Base-by-base conservation (phyloP, 2,329 filamentous ascomycete species). In the Blumeriella jaapii region DNA sequence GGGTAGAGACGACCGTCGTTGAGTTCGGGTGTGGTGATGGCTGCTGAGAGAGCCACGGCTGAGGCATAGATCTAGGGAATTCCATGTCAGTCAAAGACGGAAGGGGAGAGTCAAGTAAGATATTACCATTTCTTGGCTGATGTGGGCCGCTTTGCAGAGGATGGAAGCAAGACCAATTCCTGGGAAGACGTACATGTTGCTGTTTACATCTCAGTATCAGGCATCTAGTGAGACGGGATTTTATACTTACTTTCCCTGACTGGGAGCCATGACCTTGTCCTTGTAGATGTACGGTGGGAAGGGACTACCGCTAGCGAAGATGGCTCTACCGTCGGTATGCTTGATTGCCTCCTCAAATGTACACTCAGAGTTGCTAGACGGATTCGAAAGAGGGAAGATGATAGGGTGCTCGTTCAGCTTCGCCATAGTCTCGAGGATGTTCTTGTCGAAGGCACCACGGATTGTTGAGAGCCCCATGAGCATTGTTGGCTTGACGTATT, bases 151-250 rank as follows among this genome's bases (percentile, higher is more conserved):
- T 19, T 82, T 75, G 29, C 68, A 77, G 2, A 93, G 69, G 2
- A 94, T 71, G 3, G 72, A 71, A 8, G 82, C 85, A 1, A 93
- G 74, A 0, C 84, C 85, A 40, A 93, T 87, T 1, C 84, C 84
- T 0, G 85, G 85, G 56, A 93, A 93, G 8, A 80, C 78, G 27
- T 83, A 82, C 5, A 79, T 82, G 59, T 93, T 93, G 62, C 93
- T 93, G 16, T 19, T 22, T 5, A 31, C 13, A 24, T 36, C 25
- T 26, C 13, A 26, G 19, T 22, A 9, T 27, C 5, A 6, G 6
- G 12, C 5, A 5, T 17, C 9, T 30, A 6, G 7, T 10, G 15
- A 10, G 7, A 13, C 11, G 8, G 17, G 4, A 11, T 2, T n/a
- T 16, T 4, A n/a, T n/a, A 49, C 50, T 49, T 39, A 54, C 29